Evolutionary conservation across 257 asterid species (phyloP).

Genomic region (Solanum arcanum): DNA sequence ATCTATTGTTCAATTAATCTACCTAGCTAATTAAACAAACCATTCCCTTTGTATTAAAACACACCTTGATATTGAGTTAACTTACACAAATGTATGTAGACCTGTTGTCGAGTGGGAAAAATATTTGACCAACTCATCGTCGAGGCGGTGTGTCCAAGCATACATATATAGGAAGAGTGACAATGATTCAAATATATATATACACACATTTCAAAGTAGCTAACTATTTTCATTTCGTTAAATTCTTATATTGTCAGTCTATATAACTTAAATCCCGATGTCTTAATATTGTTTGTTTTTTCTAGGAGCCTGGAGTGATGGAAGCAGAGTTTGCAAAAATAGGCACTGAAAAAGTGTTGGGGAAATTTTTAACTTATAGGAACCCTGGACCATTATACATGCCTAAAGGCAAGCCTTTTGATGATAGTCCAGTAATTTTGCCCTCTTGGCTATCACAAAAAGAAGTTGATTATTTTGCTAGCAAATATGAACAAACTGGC

Average conservation of each 20-base stretch:
- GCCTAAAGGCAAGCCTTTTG: conserved; percentile 14
- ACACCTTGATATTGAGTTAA: too few species aligned
- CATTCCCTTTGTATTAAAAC: too few species aligned
- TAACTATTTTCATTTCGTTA: not conserved
- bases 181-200: rapidly evolving
- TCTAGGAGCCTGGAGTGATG: conserved; percentile 19
- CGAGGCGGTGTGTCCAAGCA: too few species aligned
- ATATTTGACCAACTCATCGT: too few species aligned
- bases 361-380: not conserved
- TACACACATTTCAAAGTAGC: not conserved
- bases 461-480: conserved; percentile 8
- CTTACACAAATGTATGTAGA: too few species aligned
- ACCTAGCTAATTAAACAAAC: too few species aligned
- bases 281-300: not conserved
- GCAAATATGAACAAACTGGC: conserved; percentile 10
- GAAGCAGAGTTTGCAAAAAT: conserved; percentile 17
- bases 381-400: conserved; percentile 14
- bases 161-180: not conserved
- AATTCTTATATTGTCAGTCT: not conserved
- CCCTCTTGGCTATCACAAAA: conserved; percentile 16
- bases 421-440: not conserved
- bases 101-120: too few species aligned
- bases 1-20: too few species aligned
- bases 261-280: not conserved
- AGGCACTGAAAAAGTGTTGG: conserved; percentile 10